These are phyloP conservation scores for Gossypium stocksii DNA, from an alignment of 345 rosid species.

Conservation along the genomic window DNA sequence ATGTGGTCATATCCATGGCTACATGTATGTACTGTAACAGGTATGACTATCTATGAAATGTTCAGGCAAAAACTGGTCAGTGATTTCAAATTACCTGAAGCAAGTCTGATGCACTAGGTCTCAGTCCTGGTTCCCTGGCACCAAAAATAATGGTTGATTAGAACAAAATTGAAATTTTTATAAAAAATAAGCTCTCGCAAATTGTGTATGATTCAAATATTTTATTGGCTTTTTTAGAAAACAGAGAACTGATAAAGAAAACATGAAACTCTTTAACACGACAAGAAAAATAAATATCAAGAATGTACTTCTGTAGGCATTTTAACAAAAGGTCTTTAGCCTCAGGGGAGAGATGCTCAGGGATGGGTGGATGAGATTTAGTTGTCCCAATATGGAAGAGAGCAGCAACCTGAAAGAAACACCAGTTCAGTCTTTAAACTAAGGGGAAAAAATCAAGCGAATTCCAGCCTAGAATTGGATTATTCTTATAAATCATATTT, in stretches of 20 bases:
- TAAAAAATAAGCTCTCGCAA: not conserved
- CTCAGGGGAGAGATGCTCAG: conserved; percentile 75
- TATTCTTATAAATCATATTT: not conserved
- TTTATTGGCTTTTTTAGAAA: not conserved
- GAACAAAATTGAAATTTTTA: not conserved
- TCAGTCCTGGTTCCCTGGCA: conserved; percentile 76
- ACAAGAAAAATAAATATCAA: conserved; percentile 7
- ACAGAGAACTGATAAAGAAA: not conserved
- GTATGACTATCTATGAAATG: not conserved
- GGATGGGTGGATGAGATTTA: conserved; percentile 93
- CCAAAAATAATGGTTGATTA: conserved; percentile 11
- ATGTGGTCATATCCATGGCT: not conserved
- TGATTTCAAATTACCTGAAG: conserved; percentile 52
- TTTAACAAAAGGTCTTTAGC: conserved; percentile 81
- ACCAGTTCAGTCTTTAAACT: conserved; percentile 20
- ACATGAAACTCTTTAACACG: not conserved
- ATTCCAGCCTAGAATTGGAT: not conserved
- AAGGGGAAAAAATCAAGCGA: not conserved
- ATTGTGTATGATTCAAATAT: not conserved
- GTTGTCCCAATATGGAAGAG: conserved; percentile 86
- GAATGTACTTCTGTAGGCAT: conserved; percentile 73
- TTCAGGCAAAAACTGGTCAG: not conserved
- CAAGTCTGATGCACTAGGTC: conserved; percentile 70
- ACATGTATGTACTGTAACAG: not conserved
- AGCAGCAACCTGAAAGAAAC: conserved; percentile 78